phyloP scores from a whole-genome alignment of 2,329 filamentous ascomycete genomes.

The Xylaria sp. region DNA sequence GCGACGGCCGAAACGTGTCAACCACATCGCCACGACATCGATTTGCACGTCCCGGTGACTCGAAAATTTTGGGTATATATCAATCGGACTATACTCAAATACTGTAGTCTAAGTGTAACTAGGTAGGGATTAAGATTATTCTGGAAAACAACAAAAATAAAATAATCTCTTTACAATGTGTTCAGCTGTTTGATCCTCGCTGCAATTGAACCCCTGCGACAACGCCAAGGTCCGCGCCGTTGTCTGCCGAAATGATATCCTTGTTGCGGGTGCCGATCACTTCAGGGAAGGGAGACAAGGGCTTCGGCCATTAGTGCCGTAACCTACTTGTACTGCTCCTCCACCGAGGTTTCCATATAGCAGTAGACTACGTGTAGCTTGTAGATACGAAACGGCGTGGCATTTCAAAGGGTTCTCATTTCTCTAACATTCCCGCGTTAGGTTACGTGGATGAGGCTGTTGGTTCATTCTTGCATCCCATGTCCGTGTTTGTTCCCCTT shows the following conservation, averaged over 20 bases:
- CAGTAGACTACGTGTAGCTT: not conserved
- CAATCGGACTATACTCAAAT: not conserved
- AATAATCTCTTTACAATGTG: not conserved
- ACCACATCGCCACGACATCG: not conserved
- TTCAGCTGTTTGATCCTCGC: slow-evolving; percentile 16
- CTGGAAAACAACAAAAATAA: not conserved
- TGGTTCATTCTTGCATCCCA: not conserved
- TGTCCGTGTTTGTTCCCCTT: not conserved
- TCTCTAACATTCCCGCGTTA: not conserved
- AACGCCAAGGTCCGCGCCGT: slow-evolving; percentile 21
- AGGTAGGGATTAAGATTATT: too few species aligned
- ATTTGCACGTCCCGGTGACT: not conserved
- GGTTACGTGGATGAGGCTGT: not conserved
- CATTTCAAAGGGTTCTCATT: too few species aligned
- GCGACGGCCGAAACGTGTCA: slow-evolving; percentile 5
- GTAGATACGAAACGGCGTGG: not conserved
- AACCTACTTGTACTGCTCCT: too few species aligned
- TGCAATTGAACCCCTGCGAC: slow-evolving; percentile 8
- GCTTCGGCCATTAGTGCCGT: not conserved
- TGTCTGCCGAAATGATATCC: not conserved
- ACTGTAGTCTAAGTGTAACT: not conserved
- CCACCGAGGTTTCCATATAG: not conserved
- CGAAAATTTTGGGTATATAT: not conserved
- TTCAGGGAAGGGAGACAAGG: not conserved
- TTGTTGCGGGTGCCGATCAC: slow-evolving; percentile 12